Conservation (phyloP, 2,329 filamentous ascomycete genomes). For the Ascomycota sp. region DNA sequence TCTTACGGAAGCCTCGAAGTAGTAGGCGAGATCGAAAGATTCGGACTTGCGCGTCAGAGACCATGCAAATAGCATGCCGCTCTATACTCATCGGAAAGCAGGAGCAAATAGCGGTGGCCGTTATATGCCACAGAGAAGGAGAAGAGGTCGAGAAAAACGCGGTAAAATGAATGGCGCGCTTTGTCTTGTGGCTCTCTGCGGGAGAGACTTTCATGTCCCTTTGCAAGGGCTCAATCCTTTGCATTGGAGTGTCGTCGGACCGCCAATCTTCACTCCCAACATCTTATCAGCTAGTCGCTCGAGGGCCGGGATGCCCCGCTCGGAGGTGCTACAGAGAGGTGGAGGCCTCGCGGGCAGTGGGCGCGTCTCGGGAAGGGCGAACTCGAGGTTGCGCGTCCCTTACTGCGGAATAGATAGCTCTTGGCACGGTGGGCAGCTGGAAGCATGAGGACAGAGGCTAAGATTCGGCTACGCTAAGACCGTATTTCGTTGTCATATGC, state of each 20-base stretch:
- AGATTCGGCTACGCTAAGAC: no score
- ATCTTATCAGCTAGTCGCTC: no score
- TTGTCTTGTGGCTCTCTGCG: neutral
- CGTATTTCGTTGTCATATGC: no score
- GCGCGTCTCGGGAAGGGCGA: no score
- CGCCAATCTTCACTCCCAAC: neutral
- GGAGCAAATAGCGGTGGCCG: neutral
- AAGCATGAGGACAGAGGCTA: no score
- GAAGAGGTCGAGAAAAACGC: neutral
- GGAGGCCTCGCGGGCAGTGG: no score
- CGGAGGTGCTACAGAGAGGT: no score
- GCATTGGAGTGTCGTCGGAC: neutral
- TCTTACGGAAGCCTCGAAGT: neutral
- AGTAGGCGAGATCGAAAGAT: neutral
- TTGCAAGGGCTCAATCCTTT: neutral
- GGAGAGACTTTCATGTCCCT: slow-evolving; percentile 1
- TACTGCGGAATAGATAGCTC: no score
- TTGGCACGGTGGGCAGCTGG: no score
- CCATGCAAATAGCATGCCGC: neutral
- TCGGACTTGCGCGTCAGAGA: neutral
- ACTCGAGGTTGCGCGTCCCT: no score
- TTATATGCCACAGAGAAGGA: slow-evolving; percentile 1
- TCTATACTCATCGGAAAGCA: neutral
- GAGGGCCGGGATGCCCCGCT: no score
- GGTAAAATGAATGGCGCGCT: slow-evolving; percentile 1